phyloP scores from a whole-genome alignment of 164 flowering plant species.

The Tetracentron sinense region DNA sequence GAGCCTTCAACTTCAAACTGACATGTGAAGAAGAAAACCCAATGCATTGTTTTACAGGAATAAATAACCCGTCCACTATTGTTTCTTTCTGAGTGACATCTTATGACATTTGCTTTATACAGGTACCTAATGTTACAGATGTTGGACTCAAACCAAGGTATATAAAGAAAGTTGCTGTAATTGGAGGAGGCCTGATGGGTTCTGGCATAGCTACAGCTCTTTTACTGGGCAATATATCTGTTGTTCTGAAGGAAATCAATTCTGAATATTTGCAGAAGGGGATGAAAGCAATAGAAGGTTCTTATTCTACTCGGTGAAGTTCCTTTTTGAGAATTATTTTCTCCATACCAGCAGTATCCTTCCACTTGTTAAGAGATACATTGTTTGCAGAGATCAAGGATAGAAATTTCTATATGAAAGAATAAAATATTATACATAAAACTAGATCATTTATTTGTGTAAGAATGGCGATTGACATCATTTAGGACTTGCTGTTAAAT shows the following conservation, averaged over 20 bases:
- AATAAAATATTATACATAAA: neutral
- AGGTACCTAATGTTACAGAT: conserved; percentile 87
- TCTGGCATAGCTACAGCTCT: conserved; percentile 95
- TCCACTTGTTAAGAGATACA: neutral
- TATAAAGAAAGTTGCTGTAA: conserved; percentile 82
- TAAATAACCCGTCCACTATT: neutral
- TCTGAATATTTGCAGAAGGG: conserved; percentile 77
- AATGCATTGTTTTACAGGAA: neutral
- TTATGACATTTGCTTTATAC: conserved; percentile 12
- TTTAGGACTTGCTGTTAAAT: neutral
- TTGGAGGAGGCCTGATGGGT: conserved; percentile 99
- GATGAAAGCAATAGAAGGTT: conserved; percentile 73
- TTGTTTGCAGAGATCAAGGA: neutral
- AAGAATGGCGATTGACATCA: neutral
- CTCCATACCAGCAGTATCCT: neutral
- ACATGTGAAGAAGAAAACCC: neutral
- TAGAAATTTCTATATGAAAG: neutral
- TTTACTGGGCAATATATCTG: conserved; percentile 53
- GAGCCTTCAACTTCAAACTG: neutral
- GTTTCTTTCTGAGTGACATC: neutral
- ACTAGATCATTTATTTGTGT: neutral
- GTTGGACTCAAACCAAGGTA: conserved; percentile 79
- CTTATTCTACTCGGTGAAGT: neutral
- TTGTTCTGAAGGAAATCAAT: conserved; percentile 84
- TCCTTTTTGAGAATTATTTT: neutral